Evolutionary conservation across 1,139 yeast genomes (phyloP).

Genomic region (Taiozyma sp.): DNA sequence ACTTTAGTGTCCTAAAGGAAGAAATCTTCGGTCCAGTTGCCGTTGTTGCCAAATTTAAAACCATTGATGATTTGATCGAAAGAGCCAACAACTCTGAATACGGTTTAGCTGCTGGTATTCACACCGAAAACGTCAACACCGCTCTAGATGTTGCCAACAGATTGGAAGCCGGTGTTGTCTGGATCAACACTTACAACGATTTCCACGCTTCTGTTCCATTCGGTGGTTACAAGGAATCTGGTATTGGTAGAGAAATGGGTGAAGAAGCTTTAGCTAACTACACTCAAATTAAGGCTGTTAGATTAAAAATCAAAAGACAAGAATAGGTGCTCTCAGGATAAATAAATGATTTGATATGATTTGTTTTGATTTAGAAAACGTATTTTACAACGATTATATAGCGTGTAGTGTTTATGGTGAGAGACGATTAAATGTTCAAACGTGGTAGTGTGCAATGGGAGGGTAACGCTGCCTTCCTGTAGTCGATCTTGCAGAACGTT

Average conservation of each 20-base stretch:
- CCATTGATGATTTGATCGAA: conserved; percentile 64
- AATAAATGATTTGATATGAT: not conserved
- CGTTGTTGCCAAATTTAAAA: conserved; percentile 66
- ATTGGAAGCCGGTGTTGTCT: conserved; percentile 76
- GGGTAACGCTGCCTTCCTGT: too few species aligned
- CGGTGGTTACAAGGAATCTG: conserved; percentile 86
- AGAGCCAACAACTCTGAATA: conserved; percentile 72
- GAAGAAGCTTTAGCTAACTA: conserved; percentile 78
- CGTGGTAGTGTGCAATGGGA: too few species aligned
- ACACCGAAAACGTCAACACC: conserved; percentile 57
- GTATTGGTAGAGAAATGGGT: conserved; percentile 93
- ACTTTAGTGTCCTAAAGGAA: conserved; percentile 68
- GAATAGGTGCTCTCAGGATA: not conserved
- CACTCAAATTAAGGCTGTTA: conserved; percentile 77
- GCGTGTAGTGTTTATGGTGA: too few species aligned
- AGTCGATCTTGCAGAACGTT: too few species aligned
- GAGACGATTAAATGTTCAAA: too few species aligned
- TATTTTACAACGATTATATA: too few species aligned
- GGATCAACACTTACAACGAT: conserved; percentile 82
- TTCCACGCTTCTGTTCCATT: conserved; percentile 75
- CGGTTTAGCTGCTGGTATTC: conserved; percentile 86
- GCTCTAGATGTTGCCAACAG: conserved; percentile 62
- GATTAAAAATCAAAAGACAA: conserved; percentile 31
- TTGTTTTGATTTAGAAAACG: not conserved
- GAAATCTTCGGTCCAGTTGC: conserved; percentile 90